Percentiles rank a stretch among this genome's conserved stretches.
These are phyloP conservation scores for Crassisporium funariophilum DNA, from an alignment of 768 basidiomycete species.

Conservation along the genomic window DNA sequence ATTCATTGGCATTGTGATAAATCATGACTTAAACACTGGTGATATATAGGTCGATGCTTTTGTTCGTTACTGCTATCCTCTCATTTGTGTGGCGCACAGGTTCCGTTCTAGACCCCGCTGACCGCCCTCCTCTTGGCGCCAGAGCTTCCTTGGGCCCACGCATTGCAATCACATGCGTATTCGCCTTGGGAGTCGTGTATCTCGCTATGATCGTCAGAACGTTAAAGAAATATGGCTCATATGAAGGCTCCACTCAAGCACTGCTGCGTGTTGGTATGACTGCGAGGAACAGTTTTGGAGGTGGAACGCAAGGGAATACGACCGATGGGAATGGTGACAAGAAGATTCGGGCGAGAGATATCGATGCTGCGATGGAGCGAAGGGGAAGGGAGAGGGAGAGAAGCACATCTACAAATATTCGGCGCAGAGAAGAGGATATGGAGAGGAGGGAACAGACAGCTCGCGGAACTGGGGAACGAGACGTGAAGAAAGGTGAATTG, in stretches of 20 bases:
- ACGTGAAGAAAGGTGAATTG: background rate
- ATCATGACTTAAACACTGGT: background rate
- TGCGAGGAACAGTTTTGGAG: constrained; percentile 7
- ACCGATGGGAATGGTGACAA: constrained; percentile 5
- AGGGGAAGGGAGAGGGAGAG: constrained; percentile 31
- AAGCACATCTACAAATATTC: constrained; percentile 8
- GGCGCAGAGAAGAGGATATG: constrained; percentile 13
- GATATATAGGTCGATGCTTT: constrained; percentile 58
- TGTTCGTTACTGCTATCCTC: constrained; percentile 63
- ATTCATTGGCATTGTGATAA: too few relatives aligned
- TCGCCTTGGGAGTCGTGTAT: constrained; percentile 62
- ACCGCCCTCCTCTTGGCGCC: constrained; percentile 38
- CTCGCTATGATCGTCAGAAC: constrained; percentile 63
- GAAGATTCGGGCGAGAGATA: constrained; percentile 10
- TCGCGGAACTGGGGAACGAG: background rate
- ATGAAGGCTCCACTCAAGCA: constrained; percentile 18
- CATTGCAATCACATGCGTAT: constrained; percentile 53
- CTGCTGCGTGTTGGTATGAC: constrained; percentile 11
- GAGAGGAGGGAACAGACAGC: background rate
- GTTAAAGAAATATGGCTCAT: constrained; percentile 57
- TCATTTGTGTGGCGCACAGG: constrained; percentile 75
- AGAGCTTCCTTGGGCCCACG: constrained; percentile 51
- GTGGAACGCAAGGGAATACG: constrained; percentile 3
- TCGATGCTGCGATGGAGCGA: constrained; percentile 24
- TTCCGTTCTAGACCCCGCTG: constrained; percentile 40